Base-by-base conservation (phyloP, 176 grass and related monocot genomes). In the Juncus inflexus region DNA sequence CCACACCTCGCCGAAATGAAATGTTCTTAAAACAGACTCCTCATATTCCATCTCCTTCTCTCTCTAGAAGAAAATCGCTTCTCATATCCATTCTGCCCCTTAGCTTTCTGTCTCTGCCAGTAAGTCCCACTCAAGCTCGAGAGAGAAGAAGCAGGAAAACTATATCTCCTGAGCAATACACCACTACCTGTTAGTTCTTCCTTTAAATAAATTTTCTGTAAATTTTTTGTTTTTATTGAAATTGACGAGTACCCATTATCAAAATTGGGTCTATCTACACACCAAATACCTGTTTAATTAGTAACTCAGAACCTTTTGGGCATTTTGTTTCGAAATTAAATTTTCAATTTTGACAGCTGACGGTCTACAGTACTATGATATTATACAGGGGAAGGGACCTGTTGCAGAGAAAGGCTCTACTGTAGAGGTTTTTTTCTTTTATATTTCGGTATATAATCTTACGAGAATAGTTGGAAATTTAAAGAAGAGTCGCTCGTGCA, bases 331-430 rank as follows among this genome's bases (percentile, higher is more conserved):
- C 39, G 71, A 13, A 63, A 15, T 63, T 74, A 63, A 78, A 65
- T 77, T 12, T 74, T 4, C 10, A 11, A 61, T 66, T 35, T 41
- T 37, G 42, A 75, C 87, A 89, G 92, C 84, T 77, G 77, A 97
- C 61, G 92, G 87, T 43, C 41, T 91, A 19, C 88, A 97, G 68
- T 97, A 89, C 55, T 97, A 97, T 72, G 92, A 97, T 80, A 67
- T 97, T 66, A 42, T 68, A 9, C 82, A 97, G 74, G 87, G 87
- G 16, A 91, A 89, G 60, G 87, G 82, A 6, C 74, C 83, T 39
- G 83, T 10, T 54, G 85, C 82, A 42, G 82, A 84, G 63, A 97
- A 89, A 72, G 87, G 87, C 9, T 79, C 79, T 37, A 76, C 69
- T 35, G 92, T 97, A 7, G 79, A 82, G 85, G 87, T 91, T 75